Evolutionary conservation across 2,329 filamentous ascomycete species (phyloP), one percentile per base, ranked within the genome.

Genomic region (Colletotrichum liriopes): DNA sequence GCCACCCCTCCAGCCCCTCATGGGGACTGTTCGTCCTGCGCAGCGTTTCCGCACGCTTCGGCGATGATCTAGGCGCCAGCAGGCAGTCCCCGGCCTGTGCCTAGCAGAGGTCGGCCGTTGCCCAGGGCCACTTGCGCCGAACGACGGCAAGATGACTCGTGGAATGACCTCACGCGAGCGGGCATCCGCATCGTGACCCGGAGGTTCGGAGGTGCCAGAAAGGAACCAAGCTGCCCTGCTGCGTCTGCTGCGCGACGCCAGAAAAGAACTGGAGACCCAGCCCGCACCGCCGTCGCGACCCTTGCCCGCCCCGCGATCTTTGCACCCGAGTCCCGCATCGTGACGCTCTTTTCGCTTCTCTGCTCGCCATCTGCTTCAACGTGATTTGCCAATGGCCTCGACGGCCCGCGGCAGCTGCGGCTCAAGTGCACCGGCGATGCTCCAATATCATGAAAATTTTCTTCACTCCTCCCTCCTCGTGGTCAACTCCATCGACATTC

Each of bases 251-350:
- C 65, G 69, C 59, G 65, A 72, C 59, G 69, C 65, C 54, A 69
- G 47, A 43, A 45, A 23, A 47, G 9, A 45, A 18, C 49, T 29
- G 23, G 54, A 52, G 39, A 47, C 58, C 51, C 12, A 66, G 14
- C 61, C 66, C 66, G 51, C 49, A 29, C 62, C 54, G 67, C 47
- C 68, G 68, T 62, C 51, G 29, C 16, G 35, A 71, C 65, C 69
- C 69, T 72, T 23, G 69, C 64, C 59, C 52, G 70, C 70, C 65
- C 70, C 70, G 70, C 70, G 70, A 69, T 69, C 62, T 56, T 56
- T 37, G 45, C 60, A 64, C 65, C 65, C 59, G 61, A 59, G 63
- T 65, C 70, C 35, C 65, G 54, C 70, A 60, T 64, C 52, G 59
- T 60, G 70, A 72, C 59, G 35, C 35, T 55, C 55, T 54, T 59